Evolutionary conservation across 2,329 filamentous ascomycete species (phyloP).

Genomic region (Trichoderma harzianum): DNA sequence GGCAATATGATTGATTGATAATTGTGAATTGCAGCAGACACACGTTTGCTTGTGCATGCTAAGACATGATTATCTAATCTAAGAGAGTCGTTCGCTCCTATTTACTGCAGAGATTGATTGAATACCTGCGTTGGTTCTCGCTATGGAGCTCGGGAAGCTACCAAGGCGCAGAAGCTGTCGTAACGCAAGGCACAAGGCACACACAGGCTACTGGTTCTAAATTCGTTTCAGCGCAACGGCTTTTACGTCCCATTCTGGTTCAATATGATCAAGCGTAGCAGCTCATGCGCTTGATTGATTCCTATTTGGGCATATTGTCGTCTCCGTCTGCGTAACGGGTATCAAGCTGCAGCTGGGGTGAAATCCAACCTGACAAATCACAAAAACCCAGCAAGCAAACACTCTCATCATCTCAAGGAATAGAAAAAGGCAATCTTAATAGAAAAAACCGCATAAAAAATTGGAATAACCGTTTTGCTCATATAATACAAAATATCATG

Average conservation of each 20-base stretch:
- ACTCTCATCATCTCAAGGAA: background rate
- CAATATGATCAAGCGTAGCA: background rate
- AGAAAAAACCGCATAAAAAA: background rate
- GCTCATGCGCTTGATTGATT: background rate
- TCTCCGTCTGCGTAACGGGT: background rate
- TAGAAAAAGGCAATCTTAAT: background rate
- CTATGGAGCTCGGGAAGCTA: background rate
- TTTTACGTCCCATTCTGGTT: background rate
- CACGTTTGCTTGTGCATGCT: background rate
- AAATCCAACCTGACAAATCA: background rate
- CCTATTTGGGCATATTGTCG: background rate
- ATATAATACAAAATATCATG: slow-evolving; percentile 21
- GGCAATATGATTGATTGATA: background rate
- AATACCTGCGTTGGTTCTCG: background rate
- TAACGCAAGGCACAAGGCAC: background rate
- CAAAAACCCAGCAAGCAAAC: background rate
- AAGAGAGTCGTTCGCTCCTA: background rate
- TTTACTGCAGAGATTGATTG: background rate
- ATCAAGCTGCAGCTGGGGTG: background rate
- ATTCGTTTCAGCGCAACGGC: background rate
- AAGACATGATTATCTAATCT: background rate
- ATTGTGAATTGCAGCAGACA: background rate
- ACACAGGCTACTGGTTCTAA: background rate
- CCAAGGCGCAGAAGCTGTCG: background rate
- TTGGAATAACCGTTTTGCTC: slow-evolving; percentile 12